Conservation (phyloP, 768 basidiomycete species). For the Tricholoma bakamatsutake region DNA sequence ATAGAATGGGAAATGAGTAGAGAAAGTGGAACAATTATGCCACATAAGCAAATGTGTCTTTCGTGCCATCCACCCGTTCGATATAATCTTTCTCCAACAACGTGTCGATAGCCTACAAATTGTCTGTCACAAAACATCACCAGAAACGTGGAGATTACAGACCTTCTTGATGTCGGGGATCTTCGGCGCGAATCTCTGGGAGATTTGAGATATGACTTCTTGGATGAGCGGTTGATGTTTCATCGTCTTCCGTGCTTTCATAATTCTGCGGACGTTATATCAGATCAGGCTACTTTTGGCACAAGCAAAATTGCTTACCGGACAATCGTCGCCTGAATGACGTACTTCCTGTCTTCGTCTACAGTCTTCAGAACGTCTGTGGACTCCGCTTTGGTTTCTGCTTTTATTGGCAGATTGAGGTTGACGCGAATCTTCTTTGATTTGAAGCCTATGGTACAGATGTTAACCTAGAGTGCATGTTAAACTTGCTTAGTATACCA, state of each 20-base stretch:
- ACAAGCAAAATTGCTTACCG: conserved; percentile 36
- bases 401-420: conserved; percentile 87
- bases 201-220: conserved; percentile 87
- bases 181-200: conserved; percentile 85
- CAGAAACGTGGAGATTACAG: conserved; percentile 5
- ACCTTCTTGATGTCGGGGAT: conserved; percentile 93
- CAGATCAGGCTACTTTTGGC: background rate
- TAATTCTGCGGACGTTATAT: conserved; percentile 49
- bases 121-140: conserved; percentile 3
- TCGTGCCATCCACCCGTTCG: conserved; percentile 87
- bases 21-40: conserved; percentile 34
- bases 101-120: conserved; percentile 76
- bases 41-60: conserved; percentile 81
- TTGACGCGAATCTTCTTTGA: conserved; percentile 93
- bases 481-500: conserved; percentile 11
- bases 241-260: conserved; percentile 95
- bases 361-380: conserved; percentile 89
- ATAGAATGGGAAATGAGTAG: conserved; percentile 4
- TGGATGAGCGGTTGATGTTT: conserved; percentile 89
- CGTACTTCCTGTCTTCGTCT: conserved; percentile 95
- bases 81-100: conserved; percentile 97
- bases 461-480: background rate
- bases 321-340: conserved; percentile 93
- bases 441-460: conserved; percentile 61
- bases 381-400: conserved; percentile 89